Evolutionary conservation across 495 filamentous ascomycete genomes (phyloP).

Genomic region (Amorphotheca resinae): DNA sequence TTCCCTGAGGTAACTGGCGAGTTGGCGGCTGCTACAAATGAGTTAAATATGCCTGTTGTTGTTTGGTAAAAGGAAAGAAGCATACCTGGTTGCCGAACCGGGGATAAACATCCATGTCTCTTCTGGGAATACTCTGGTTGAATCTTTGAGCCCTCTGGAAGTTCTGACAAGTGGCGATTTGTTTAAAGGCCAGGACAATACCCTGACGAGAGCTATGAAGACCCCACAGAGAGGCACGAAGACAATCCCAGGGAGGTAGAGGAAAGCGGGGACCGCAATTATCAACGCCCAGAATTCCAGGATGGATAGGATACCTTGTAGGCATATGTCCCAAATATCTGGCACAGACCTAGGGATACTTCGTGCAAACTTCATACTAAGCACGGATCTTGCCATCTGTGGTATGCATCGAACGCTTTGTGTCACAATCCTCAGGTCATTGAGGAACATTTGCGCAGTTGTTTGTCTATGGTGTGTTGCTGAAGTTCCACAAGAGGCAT

Average conservation of each 20-base stretch:
- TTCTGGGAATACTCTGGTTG: slow-evolving; percentile 21
- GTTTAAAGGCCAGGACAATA: slow-evolving; percentile 21
- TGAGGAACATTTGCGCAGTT: slow-evolving; percentile 14
- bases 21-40: slow-evolving; percentile 3
- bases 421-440: slow-evolving; percentile 19
- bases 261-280: background rate
- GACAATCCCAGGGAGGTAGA: background rate
- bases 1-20: slow-evolving; percentile 16
- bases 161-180: slow-evolving; percentile 13
- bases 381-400: background rate
- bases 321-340: background rate
- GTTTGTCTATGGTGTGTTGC: slow-evolving; percentile 22
- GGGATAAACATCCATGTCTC: slow-evolving; percentile 28
- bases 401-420: slow-evolving; percentile 16
- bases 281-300: background rate
- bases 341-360: background rate
- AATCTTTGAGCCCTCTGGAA: slow-evolving; percentile 7
- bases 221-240: slow-evolving; percentile 19
- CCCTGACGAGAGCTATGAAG: slow-evolving; percentile 16
- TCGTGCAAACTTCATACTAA: background rate
- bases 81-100: slow-evolving; percentile 21
- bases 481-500: slow-evolving; percentile 26
- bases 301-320: background rate
- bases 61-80: background rate
- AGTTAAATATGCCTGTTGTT: background rate